Base-by-base conservation (phyloP, 2,329 filamentous ascomycete genomes). In the Alternaria dauci region DNA sequence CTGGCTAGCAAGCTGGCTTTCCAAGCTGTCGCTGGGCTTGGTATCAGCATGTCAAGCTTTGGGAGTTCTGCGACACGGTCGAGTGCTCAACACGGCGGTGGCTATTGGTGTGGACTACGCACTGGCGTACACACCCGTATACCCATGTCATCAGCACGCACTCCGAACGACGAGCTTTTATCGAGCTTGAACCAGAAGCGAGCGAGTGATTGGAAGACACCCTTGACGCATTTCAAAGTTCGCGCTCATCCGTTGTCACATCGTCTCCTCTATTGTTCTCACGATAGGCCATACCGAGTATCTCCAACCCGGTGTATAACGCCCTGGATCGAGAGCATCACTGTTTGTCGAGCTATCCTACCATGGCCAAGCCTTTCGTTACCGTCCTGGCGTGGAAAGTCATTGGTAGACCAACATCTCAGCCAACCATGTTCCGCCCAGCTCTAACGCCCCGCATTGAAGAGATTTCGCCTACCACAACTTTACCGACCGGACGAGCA, bases 21-120 rank as follows among this genome's bases (percentile, higher is more conserved):
- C 52, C 59, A 58, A 66, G 55, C 51, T 25, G 55, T 63, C 52
- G 38, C 34, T 53, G 25, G 14, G 50, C 61, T 64, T 64, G 51
- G 46, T 47, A 50, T 43, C 32, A 28, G 51, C 39, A 43, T 25
- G 28, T 28, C 34, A 44, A 12, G 44, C 57, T 52, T 30, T 9
- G 14, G 51, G 16, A 20, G 12, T 36, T 38, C 51, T 42, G 26
- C 20, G 25, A 38, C 36, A 50, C 2, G 23, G 23, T 50, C 14
- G 46, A n/a, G 23, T 26, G 26, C 11, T 18, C 26, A 30, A 18
- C 32, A 18, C 30, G 18, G 30, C 46, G 25, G 46, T 12, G 14
- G 23, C 9, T 12, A 18, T 23, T 18, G 38, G 9, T 7, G 14
- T 38, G 16, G 8, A 38, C 6, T 36, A 16, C 32, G 14, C 32